Evolutionary conservation across 805 yeast genomes (phyloP), one percentile per base, ranked within the genome.

Genomic region (Candida koratica): DNA sequence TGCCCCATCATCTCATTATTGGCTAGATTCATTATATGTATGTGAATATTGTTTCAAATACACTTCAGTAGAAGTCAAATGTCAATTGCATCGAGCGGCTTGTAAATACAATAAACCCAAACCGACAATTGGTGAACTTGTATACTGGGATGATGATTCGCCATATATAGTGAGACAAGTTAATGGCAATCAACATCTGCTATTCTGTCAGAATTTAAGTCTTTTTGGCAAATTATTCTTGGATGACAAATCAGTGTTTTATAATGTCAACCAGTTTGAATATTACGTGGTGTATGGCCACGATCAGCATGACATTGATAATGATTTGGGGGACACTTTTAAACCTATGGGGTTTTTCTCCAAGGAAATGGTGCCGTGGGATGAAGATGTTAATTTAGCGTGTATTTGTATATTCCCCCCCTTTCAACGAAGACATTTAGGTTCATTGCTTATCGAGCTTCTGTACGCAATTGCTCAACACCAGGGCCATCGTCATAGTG

Each of bases 371-470:
- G 63, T 83, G 0, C 80, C 96, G 0, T 77, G 79, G 73, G 90
- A 84, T 36, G 71, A 77, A 34, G 85, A 89, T 55, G 63, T 59
- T 36, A 93, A 90, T 53, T 64, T 93, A 25, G 96, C 97, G 0
- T 93, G 97, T 53, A 84, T 93, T 9, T 69, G 93, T 45, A 78
- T 87, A 3, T 84, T 93, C 43, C 98, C 98, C 1, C 96, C 96
- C 3, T 93, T 78, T 55, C 97, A 90, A 55, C 68, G 86, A 39
- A 71, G 73, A 26, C 81, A 77, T 6, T 56, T 89, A 17, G 98
- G 97, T 0, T 77, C 86, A 4, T 64, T 86, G 8, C 55, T 93
- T 25, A 85, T 93, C 11, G 86, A 86, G 42, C 84, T 87, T 46
- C 85, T 94, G 25, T 93, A 90, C 52, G 79, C 71, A 19, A 55